phyloP scores from a whole-genome alignment of 1,284 basidiomycete genomes.

The Tylopilus orsonianus region DNA sequence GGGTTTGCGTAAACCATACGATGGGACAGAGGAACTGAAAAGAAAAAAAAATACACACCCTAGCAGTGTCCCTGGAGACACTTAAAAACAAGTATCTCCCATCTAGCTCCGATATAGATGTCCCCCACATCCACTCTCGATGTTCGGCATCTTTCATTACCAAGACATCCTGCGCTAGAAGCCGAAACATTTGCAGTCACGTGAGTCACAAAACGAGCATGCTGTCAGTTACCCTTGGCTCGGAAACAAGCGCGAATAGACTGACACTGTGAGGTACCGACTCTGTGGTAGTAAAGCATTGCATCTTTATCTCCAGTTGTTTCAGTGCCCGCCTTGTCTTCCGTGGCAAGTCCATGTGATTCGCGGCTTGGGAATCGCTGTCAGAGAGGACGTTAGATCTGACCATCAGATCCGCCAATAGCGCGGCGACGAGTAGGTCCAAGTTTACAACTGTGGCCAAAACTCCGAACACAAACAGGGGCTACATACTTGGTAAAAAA shows the following conservation, averaged over 20 bases:
- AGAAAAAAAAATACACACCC: conserved; percentile 40
- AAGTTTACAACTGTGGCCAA: background rate
- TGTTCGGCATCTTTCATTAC: conserved; percentile 63
- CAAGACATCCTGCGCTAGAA: conserved; percentile 64
- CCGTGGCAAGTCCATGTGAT: conserved; percentile 48
- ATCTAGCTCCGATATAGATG: conserved; percentile 57
- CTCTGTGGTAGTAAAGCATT: conserved; percentile 71
- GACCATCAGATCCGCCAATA: conserved; percentile 1
- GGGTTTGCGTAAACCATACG: background rate
- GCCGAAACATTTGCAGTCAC: conserved; percentile 14
- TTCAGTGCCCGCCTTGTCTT: conserved; percentile 61
- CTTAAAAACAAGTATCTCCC: conserved; percentile 63
- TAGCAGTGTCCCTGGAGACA: conserved; percentile 61
- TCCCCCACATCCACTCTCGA: conserved; percentile 67
- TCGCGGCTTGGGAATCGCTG: conserved; percentile 58
- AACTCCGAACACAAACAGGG: background rate
- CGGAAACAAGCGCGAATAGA: conserved; percentile 7
- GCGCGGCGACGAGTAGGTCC: background rate
- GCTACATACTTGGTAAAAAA: conserved; percentile 72
- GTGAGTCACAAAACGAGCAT: background rate
- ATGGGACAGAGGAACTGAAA: background rate
- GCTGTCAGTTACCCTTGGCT: conserved; percentile 5
- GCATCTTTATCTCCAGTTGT: conserved; percentile 68
- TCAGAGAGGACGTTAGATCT: conserved; percentile 1
- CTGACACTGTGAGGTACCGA: conserved; percentile 70